A percentile compares a stretch with the other conserved stretches of the same genome.
These are phyloP conservation scores for Cercospora sojina DNA, from an alignment of 2,329 filamentous ascomycete species.

Conservation along the genomic window DNA sequence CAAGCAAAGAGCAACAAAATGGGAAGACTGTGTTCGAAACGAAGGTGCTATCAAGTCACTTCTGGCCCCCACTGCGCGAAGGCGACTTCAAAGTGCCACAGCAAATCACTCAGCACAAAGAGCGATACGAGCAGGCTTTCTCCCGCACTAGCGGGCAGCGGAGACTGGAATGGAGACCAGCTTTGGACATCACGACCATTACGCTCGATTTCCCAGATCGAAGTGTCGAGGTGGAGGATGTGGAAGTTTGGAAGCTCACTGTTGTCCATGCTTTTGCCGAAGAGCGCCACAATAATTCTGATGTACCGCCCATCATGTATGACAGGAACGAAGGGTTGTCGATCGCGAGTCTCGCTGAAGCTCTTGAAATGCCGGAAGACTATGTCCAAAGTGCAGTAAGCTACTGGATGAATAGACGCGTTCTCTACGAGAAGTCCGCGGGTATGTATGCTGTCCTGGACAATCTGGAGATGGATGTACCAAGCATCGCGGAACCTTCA, in stretches of 20 bases:
- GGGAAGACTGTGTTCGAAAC: conserved; percentile 20
- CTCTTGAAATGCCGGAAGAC: conserved; percentile 71
- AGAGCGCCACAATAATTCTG: conserved; percentile 42
- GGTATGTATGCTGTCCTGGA: conserved; percentile 69
- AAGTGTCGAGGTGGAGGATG: conserved; percentile 65
- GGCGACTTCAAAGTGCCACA: conserved; percentile 66
- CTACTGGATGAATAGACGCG: conserved; percentile 69
- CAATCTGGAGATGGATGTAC: conserved; percentile 48
- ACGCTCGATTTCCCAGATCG: conserved; percentile 82
- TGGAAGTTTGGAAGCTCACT: conserved; percentile 80
- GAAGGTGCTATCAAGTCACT: conserved; percentile 86
- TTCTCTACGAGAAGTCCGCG: conserved; percentile 57
- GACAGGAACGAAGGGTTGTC: conserved; percentile 33
- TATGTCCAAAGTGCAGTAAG: conserved; percentile 65
- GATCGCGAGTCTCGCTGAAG: conserved; percentile 48
- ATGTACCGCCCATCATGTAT: conserved; percentile 12
- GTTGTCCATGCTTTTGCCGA: conserved; percentile 76
- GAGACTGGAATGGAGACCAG: conserved; percentile 84
- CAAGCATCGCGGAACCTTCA: conserved; percentile 28
- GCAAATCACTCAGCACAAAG: conserved; percentile 60
- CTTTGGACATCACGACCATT: conserved; percentile 70
- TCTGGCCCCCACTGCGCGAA: conserved; percentile 81
- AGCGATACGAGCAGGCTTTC: conserved; percentile 72
- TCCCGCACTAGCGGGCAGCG: conserved; percentile 76
- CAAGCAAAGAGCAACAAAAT: background rate